Percentiles rank a stretch among this genome's conserved stretches.
phyloP scores from a whole-genome alignment of 2,329 filamentous ascomycete genomes.

The Ciborinia camelliae region DNA sequence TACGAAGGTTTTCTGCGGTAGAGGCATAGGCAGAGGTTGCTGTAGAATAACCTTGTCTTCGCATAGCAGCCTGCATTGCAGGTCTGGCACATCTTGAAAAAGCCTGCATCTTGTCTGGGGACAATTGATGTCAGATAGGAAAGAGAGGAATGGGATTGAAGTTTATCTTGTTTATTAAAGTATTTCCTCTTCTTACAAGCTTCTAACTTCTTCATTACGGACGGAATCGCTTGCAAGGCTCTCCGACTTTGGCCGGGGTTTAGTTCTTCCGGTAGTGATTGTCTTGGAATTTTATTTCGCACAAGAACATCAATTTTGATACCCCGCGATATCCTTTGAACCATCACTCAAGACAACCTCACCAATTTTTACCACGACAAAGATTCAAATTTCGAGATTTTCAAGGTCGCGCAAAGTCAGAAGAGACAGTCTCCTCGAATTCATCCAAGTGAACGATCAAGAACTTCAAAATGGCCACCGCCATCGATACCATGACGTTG shows the following conservation, averaged over 20 bases:
- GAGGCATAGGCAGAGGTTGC: conserved; percentile 64
- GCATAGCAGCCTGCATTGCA: conserved; percentile 64
- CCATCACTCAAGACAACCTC: neutral
- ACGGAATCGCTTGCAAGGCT: conserved; percentile 18
- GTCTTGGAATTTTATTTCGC: conserved; percentile 10
- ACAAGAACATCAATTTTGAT: conserved; percentile 4
- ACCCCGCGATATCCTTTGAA: conserved; percentile 5
- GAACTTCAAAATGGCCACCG: conserved; percentile 52
- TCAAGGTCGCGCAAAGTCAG: neutral
- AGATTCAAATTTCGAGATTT: neutral
- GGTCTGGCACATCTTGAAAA: conserved; percentile 69
- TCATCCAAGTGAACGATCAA: neutral
- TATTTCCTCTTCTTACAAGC: conserved; percentile 17
- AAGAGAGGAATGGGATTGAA: conserved; percentile 23
- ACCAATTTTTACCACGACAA: neutral
- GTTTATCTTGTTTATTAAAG: conserved; percentile 20
- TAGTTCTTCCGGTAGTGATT: neutral
- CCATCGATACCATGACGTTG: conserved; percentile 56
- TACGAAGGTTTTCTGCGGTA: conserved; percentile 82
- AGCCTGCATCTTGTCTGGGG: conserved; percentile 69
- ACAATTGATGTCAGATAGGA: conserved; percentile 36
- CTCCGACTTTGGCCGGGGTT: conserved; percentile 9
- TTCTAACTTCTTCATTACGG: conserved; percentile 13
- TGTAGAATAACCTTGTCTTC: conserved; percentile 73
- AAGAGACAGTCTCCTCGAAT: neutral